A percentile compares a stretch with the other conserved stretches of the same genome.
These are phyloP conservation scores for Sanghuangporus sanghuang DNA, from an alignment of 1,284 basidiomycete genomes.

Conservation along the genomic window DNA sequence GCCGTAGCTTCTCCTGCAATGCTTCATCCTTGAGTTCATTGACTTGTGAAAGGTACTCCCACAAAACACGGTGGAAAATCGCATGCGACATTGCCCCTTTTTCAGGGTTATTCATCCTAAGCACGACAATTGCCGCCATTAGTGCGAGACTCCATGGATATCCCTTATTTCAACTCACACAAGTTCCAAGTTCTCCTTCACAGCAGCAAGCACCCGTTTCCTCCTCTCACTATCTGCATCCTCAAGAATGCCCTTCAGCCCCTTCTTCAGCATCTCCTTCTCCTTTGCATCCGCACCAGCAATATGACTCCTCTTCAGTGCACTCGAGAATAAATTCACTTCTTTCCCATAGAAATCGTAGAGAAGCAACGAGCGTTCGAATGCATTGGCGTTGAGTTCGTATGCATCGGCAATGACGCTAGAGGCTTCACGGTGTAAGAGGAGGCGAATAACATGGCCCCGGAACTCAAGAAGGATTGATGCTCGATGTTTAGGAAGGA, in stretches of 20 bases:
- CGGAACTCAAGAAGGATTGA: conserved; percentile 77
- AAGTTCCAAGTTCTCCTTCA: conserved; percentile 71
- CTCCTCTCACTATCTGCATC: conserved; percentile 57
- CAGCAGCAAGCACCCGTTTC: conserved; percentile 57
- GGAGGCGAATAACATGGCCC: conserved; percentile 62
- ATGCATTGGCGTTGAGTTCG: conserved; percentile 79
- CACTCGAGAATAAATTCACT: conserved; percentile 58
- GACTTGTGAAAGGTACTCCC: conserved; percentile 68
- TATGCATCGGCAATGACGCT: conserved; percentile 81
- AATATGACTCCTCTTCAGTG: conserved; percentile 29
- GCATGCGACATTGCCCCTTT: conserved; percentile 83
- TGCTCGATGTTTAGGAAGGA: conserved; percentile 66
- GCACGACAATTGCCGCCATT: conserved; percentile 1
- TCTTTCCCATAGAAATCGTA: conserved; percentile 89
- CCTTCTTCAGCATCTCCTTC: conserved; percentile 58
- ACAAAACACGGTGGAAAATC: conserved; percentile 77
- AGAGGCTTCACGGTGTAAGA: conserved; percentile 81
- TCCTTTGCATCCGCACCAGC: conserved; percentile 53
- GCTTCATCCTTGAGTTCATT: conserved; percentile 45
- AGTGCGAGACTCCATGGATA: conserved; percentile 1
- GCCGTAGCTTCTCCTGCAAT: conserved; percentile 56
- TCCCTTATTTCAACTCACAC: conserved; percentile 49
- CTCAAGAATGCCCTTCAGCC: conserved; percentile 62
- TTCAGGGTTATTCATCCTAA: conserved; percentile 83
- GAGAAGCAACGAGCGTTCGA: conserved; percentile 73